phyloP scores from a whole-genome alignment of 2,329 filamentous ascomycete species.

The Aspergillus sp. region DNA sequence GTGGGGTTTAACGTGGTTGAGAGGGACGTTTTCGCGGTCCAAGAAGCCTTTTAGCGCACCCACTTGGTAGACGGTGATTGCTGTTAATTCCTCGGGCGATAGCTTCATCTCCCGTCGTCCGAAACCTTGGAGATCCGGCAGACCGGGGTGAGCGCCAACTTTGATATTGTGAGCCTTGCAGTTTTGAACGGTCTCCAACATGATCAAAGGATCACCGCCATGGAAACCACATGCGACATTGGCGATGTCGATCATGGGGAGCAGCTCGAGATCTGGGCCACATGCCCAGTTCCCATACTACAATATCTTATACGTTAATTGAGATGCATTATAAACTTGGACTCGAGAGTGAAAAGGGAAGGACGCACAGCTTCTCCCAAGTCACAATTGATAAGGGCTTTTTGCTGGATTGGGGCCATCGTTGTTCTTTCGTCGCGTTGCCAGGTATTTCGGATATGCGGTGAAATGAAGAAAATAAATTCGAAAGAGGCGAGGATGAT shows the following conservation, averaged over 20 bases:
- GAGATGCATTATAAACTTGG: neutral
- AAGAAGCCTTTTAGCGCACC: slow-evolving; percentile 59
- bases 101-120: slow-evolving; percentile 60
- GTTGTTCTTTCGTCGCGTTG: slow-evolving; percentile 2
- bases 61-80: slow-evolving; percentile 58
- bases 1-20: slow-evolving; percentile 62
- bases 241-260: slow-evolving; percentile 58
- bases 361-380: slow-evolving; percentile 39
- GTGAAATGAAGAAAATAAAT: neutral
- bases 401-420: slow-evolving; percentile 49
- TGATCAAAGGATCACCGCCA: slow-evolving; percentile 59
- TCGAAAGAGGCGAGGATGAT: too few relatives aligned
- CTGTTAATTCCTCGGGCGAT: slow-evolving; percentile 52
- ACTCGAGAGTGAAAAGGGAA: neutral
- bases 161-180: slow-evolving; percentile 56
- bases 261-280: slow-evolving; percentile 57
- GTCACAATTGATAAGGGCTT: slow-evolving; percentile 47
- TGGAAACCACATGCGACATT: slow-evolving; percentile 61
- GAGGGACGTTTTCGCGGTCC: slow-evolving; percentile 49
- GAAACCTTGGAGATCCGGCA: slow-evolving; percentile 63
- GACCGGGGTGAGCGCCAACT: slow-evolving; percentile 59
- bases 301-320: neutral
- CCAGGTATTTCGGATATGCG: neutral
- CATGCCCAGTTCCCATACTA: slow-evolving; percentile 42
- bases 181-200: slow-evolving; percentile 55